Percentiles rank a stretch among this genome's conserved stretches.
phyloP scores from a whole-genome alignment of 257 asterid species.

The Agastache rugosa region DNA sequence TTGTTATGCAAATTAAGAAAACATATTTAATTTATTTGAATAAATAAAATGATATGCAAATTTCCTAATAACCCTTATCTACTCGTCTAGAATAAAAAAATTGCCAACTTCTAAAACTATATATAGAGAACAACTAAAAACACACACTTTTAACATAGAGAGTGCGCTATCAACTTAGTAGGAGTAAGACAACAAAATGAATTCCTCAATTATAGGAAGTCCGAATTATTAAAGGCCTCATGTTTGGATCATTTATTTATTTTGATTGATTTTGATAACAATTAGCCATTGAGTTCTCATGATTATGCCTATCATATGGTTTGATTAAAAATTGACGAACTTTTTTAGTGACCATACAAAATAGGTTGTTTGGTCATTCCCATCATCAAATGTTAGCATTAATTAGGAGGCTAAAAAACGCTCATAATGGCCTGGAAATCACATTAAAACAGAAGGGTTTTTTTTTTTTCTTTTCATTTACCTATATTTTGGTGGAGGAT shows the following conservation, averaged over 20 bases:
- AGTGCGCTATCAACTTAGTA: no score
- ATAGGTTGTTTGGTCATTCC: background rate
- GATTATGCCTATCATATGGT: background rate
- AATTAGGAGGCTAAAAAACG: constrained; percentile 3
- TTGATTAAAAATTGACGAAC: background rate
- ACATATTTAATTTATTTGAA: no score
- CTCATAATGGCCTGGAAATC: background rate
- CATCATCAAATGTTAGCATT: constrained; percentile 21
- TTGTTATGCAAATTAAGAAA: no score
- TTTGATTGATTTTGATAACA: background rate
- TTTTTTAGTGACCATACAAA: background rate
- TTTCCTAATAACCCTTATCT: no score
- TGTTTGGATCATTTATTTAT: background rate
- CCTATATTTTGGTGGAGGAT: no score
- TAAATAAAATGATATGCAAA: no score
- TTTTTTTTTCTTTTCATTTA: background rate
- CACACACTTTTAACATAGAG: no score
- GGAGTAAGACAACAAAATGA: no score
- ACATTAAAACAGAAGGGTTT: background rate
- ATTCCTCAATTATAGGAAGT: background rate
- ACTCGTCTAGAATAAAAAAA: no score
- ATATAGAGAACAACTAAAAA: no score
- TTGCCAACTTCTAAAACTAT: no score
- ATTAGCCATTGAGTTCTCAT: background rate
- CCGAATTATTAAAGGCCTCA: background rate